A percentile compares a stretch with the other conserved stretches of the same genome.
Conservation (phyloP, 78 protist species). For the Chrysochromulina parva region DNA sequence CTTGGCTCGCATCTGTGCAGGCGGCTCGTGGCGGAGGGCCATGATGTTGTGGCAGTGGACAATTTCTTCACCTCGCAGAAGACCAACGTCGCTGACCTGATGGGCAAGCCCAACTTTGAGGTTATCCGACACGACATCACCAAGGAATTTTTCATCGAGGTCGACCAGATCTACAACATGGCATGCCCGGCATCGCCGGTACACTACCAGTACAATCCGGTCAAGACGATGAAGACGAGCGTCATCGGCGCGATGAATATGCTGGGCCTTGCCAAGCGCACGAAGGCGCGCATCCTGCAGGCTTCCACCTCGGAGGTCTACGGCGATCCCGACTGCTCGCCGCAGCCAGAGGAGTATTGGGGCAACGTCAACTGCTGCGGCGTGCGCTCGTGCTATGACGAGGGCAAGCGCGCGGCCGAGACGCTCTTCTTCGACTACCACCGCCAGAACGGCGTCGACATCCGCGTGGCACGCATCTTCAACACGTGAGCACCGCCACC, state of each 20-base stretch:
- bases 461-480: slow-evolving; percentile 84
- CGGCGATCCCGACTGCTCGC: slow-evolving; percentile 73
- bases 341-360: slow-evolving; percentile 80
- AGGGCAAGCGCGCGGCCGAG: slow-evolving; percentile 88
- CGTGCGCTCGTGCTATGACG: slow-evolving; percentile 88
- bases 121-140: slow-evolving; percentile 52
- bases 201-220: slow-evolving; percentile 70
- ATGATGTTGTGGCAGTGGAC: slow-evolving; percentile 48
- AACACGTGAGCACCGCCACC: slow-evolving; percentile 58
- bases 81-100: not conserved
- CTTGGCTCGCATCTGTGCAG: slow-evolving; percentile 79
- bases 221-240: slow-evolving; percentile 77
- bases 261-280: slow-evolving; percentile 73
- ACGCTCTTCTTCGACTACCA: slow-evolving; percentile 71
- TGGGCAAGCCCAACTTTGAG: slow-evolving; percentile 63
- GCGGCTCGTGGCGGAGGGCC: slow-evolving; percentile 66
- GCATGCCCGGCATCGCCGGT: slow-evolving; percentile 88
- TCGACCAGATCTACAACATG: slow-evolving; percentile 73
- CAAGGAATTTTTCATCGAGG: slow-evolving; percentile 43
- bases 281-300: slow-evolving; percentile 46
- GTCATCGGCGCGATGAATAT: slow-evolving; percentile 74
- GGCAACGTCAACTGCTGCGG: slow-evolving; percentile 74
- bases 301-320: slow-evolving; percentile 84
- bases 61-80: slow-evolving; percentile 28
- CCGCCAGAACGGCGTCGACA: slow-evolving; percentile 44